phyloP scores from a whole-genome alignment of 768 basidiomycete genomes.

The Lanmaoa pseudosensibilis region DNA sequence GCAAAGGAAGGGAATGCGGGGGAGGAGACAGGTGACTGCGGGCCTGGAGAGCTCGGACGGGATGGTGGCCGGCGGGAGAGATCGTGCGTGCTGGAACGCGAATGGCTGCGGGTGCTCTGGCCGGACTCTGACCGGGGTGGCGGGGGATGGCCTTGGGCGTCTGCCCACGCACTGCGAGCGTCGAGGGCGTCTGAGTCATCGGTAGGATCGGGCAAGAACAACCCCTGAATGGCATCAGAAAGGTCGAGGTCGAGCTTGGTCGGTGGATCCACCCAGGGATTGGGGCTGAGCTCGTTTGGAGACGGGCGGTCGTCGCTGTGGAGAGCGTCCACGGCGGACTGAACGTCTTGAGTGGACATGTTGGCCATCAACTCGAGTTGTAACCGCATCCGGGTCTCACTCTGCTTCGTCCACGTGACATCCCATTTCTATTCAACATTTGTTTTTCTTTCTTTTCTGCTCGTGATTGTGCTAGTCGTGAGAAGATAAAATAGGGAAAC shows the following conservation, averaged over 20 bases:
- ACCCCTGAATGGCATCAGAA: not conserved
- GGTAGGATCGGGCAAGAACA: not conserved
- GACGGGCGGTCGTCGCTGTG: too few species aligned
- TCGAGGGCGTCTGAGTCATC: not conserved
- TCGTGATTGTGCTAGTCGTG: not conserved
- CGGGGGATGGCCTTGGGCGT: not conserved
- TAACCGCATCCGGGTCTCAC: too few species aligned
- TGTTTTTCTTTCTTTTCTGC: not conserved
- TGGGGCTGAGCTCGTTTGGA: not conserved
- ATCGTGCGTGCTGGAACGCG: not conserved
- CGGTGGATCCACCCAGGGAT: not conserved
- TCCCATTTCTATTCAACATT: too few species aligned
- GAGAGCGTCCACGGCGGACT: too few species aligned
- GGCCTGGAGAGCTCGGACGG: not conserved
- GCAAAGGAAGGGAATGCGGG: slow-evolving; percentile 30
- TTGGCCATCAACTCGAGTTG: too few species aligned
- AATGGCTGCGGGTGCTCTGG: not conserved
- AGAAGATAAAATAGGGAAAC: not conserved
- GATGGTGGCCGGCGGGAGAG: not conserved
- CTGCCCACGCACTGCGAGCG: not conserved
- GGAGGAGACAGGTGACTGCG: not conserved
- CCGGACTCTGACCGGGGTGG: not conserved
- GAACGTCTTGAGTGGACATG: not conserved
- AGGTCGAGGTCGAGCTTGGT: not conserved
- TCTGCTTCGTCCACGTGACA: too few species aligned